phyloP scores from a whole-genome alignment of 164 flowering plant species.

The Tinospora cordifolia region DNA sequence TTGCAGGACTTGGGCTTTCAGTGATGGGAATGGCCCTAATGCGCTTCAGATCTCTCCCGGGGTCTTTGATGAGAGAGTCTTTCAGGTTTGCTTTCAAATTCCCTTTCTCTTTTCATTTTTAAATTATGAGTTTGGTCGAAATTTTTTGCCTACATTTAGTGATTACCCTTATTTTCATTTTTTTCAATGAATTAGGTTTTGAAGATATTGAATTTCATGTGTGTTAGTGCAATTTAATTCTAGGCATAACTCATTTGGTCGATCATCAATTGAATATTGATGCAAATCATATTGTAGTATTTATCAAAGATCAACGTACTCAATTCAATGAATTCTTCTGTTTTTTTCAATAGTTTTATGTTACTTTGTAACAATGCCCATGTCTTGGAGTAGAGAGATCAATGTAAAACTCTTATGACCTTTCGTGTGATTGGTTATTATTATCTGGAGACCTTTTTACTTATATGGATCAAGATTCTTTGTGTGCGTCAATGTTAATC shows the following conservation, averaged over 20 bases:
- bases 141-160: neutral
- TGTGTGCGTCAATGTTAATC: neutral
- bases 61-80: slow-evolving; percentile 37
- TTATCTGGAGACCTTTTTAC: neutral
- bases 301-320: no score
- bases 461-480: neutral
- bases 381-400: no score
- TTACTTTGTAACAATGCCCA: no score
- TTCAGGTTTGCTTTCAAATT: slow-evolving; percentile 25
- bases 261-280: no score
- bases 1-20: slow-evolving; percentile 66
- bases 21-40: slow-evolving; percentile 40
- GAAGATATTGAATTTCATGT: neutral
- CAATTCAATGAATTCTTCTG: no score
- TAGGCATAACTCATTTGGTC: neutral
- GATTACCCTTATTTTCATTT: no score
- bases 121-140: neutral
- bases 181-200: no score
- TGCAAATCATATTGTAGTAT: no score
- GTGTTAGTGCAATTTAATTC: neutral
- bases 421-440: neutral
- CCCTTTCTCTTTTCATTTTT: neutral
- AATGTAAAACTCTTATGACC: no score
- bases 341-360: no score
- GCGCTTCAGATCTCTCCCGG: slow-evolving; percentile 51